Base-by-base conservation (phyloP, 108 stramenopile genomes). In the Cyclostephanos invisitatus region DNA sequence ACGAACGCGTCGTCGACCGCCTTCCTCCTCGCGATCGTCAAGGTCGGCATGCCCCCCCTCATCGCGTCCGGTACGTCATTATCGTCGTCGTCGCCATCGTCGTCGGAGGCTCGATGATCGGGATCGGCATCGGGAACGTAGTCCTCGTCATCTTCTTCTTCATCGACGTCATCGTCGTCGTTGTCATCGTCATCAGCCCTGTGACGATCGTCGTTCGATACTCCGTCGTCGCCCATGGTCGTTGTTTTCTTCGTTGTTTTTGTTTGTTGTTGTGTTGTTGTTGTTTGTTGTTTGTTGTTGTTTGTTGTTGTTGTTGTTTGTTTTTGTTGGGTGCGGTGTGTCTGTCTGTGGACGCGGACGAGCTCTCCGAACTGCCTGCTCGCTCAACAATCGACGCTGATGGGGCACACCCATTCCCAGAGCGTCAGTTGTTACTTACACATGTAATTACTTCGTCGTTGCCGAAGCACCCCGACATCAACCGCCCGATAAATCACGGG, bases 1-100 rank as follows among this genome's bases (percentile, higher is more conserved):
- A 70, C 50, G 73, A 95, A 95, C 0, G 88, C 89, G 49, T 82
- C 85, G 68, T 95, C 91, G 7, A 92, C 90, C 0, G 79, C 85
- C 60, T 70, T 80, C 50, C 68, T 81, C 68, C 79, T 81, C 8
- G 71, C 57, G n/a, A 62, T 56, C 17, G 82, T 68, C 10, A 86
- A 50, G 5, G 55, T 21, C 12, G 57, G 49, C 0, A 3, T 9
- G 12, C 7, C 17, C 10, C 15, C 56, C 29, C 22, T 54, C 0
- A 59, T 36, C 5, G n/a, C 60, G 37, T 15, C 46, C 28, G 17
- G 2, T 32, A 21, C 50, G 22, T 51, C 48, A 7, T 48, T 12
- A n/a, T 65, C 64, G 18, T 3, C 14, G 5, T 48, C 37, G 29
- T 48, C 42, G 47, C 20, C 59, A 10, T 80, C 64, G 32, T 83